Evolutionary conservation across 2,329 filamentous ascomycete genomes (phyloP).

Genomic region (Neoarthrinium moseri): DNA sequence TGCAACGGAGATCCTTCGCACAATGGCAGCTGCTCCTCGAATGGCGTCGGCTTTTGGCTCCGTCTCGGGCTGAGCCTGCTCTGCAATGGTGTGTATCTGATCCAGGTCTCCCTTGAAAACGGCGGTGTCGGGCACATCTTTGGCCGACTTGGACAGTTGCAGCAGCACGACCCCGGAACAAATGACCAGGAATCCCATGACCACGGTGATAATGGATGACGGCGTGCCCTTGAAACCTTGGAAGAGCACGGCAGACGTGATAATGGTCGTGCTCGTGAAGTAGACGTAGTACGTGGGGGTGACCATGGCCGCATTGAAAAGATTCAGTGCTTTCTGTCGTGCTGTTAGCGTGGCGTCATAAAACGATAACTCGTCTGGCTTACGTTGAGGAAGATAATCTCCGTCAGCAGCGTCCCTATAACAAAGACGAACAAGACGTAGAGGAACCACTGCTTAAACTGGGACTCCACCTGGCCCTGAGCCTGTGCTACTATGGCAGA

Average conservation of each 20-base stretch:
- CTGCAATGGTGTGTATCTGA: conserved; percentile 91
- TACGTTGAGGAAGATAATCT: conserved; percentile 95
- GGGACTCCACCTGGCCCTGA: conserved; percentile 61
- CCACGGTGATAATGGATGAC: conserved; percentile 79
- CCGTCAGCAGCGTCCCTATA: conserved; percentile 80
- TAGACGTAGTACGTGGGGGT: conserved; percentile 99
- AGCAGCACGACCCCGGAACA: conserved; percentile 89
- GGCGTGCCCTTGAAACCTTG: conserved; percentile 88
- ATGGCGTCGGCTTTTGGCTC: conserved; percentile 97
- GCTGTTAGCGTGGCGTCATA: conserved; percentile 29
- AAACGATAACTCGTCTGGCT: conserved; percentile 36
- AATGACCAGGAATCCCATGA: conserved; percentile 91
- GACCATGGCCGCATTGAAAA: conserved; percentile 95
- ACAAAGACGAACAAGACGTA: conserved; percentile 93
- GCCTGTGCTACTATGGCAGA: conserved; percentile 88
- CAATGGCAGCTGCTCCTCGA: conserved; percentile 82
- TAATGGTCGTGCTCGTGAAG: conserved; percentile 93
- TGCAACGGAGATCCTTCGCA: conserved; percentile 75
- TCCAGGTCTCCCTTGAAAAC: conserved; percentile 92
- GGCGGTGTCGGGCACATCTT: conserved; percentile 91
- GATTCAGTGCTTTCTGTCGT: conserved; percentile 88
- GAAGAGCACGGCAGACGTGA: conserved; percentile 90
- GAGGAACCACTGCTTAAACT: conserved; percentile 98
- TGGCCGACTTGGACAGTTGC: conserved; percentile 96
- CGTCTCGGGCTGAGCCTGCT: conserved; percentile 92